Percentiles rank a stretch among this genome's conserved stretches.
phyloP scores from a whole-genome alignment of 305 asterid species.

The Coffea humblotiana region DNA sequence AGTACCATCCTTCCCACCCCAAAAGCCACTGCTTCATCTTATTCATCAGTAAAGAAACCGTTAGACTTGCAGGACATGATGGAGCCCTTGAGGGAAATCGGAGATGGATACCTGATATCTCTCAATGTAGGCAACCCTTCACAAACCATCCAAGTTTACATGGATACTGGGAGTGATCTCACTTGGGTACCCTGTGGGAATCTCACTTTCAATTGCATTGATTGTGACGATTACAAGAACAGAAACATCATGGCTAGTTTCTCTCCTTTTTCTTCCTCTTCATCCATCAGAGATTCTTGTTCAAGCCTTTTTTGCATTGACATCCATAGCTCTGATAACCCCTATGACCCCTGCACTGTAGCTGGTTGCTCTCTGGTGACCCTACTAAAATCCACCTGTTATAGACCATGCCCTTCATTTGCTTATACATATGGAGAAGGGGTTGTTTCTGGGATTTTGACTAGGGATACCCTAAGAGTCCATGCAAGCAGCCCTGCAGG shows the following conservation, averaged over 20 bases:
- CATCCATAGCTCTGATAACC: conserved; percentile 57
- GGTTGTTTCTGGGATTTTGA: conserved; percentile 51
- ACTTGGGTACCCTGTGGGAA: conserved; percentile 72
- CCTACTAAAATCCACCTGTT: conserved; percentile 44
- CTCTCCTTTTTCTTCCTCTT: conserved; percentile 53
- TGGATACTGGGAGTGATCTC: conserved; percentile 58
- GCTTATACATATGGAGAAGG: conserved; percentile 74
- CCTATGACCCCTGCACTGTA: conserved; percentile 51
- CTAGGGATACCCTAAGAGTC: conserved; percentile 56
- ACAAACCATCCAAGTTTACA: conserved; percentile 43
- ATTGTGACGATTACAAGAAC: conserved; percentile 46
- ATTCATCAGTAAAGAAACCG: conserved; percentile 18
- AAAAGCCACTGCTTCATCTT: conserved; percentile 21
- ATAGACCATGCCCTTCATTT: conserved; percentile 75
- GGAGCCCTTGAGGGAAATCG: conserved; percentile 51
- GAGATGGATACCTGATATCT: conserved; percentile 67
- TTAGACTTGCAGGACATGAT: conserved; percentile 37
- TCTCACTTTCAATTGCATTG: conserved; percentile 61
- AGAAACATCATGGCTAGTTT: conserved; percentile 34
- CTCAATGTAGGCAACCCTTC: conserved; percentile 62
- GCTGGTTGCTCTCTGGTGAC: conserved; percentile 66
- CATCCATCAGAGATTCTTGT: conserved; percentile 56
- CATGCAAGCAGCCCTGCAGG: conserved; percentile 33
- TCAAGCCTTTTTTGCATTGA: conserved; percentile 43
- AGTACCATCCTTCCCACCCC: conserved; percentile 36